A percentile compares a stretch with the other conserved stretches of the same genome.
Evolutionary conservation across 129 eudicot genomes (phyloP).

Genomic region (Escallonia herrerae): DNA sequence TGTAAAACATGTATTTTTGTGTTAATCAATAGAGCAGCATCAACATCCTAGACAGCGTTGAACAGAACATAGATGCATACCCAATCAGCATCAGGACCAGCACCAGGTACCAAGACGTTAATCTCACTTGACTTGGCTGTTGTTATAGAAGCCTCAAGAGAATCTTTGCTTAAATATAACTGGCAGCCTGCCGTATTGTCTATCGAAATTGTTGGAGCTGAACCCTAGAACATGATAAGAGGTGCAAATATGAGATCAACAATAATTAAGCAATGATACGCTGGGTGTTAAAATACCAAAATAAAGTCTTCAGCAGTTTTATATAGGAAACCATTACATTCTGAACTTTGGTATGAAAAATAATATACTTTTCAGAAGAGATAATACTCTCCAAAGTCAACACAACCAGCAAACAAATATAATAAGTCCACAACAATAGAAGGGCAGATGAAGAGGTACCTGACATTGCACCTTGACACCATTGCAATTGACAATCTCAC

Average conservation of each 20-base stretch:
- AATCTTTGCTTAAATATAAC: slow-evolving; percentile 72
- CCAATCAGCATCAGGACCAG: slow-evolving; percentile 72
- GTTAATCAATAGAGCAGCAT: no score
- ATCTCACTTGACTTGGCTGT: slow-evolving; percentile 93
- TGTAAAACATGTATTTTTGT: no score
- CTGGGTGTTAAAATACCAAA: background rate
- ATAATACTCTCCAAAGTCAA: no score
- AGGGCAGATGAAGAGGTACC: slow-evolving; percentile 27
- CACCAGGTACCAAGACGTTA: slow-evolving; percentile 77
- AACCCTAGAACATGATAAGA: slow-evolving; percentile 44
- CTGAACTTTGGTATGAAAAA: no score
- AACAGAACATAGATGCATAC: slow-evolving; percentile 26
- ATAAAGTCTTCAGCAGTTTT: no score
- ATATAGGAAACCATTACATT: no score
- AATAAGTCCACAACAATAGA: no score
- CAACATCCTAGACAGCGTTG: no score
- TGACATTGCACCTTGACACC: slow-evolving; percentile 93
- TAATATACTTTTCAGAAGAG: no score
- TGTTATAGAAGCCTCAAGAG: slow-evolving; percentile 75
- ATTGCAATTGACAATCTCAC: slow-evolving; percentile 88
- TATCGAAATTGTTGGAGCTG: slow-evolving; percentile 87
- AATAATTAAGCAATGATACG: background rate
- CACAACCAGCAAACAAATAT: no score
- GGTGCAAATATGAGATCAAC: background rate
- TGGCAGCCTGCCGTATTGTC: slow-evolving; percentile 95